Conservation (phyloP, 192 early-diverging fungal genomes). For the Backusella liffmaniae region DNA sequence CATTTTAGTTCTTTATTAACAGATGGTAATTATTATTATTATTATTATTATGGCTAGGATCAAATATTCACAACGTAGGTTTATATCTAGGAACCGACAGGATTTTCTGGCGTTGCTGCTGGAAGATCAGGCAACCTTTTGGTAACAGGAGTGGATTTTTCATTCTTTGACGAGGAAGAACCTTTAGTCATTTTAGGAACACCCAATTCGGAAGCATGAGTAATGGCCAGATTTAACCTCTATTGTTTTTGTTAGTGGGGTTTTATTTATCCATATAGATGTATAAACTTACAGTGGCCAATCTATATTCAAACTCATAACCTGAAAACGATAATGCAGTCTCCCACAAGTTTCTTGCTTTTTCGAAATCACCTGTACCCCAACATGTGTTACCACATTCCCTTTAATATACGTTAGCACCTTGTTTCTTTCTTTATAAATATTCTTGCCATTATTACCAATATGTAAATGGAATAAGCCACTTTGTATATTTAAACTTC, state of each 20-base stretch:
- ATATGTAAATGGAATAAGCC: constrained; percentile 55
- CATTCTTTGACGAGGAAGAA: not conserved
- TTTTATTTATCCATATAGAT: not conserved
- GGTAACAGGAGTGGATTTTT: not conserved
- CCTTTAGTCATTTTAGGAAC: constrained; percentile 9
- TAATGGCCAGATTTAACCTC: constrained; percentile 35
- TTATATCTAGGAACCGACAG: not conserved
- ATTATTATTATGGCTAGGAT: not conserved
- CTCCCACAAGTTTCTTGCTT: constrained; percentile 47
- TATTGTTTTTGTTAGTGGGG: not conserved
- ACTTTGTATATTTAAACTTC: constrained; percentile 40
- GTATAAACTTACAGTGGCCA: constrained; percentile 29
- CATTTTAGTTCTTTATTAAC: too few species aligned
- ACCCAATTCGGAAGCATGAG: constrained; percentile 29
- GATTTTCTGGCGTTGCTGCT: not conserved
- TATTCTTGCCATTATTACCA: constrained; percentile 26
- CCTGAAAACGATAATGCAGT: constrained; percentile 37
- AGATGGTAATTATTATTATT: not conserved
- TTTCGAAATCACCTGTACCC: constrained; percentile 35
- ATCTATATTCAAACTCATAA: constrained; percentile 54
- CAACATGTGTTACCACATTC: constrained; percentile 51
- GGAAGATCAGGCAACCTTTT: not conserved
- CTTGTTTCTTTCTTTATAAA: not conserved
- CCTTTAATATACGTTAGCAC: not conserved
- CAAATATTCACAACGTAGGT: not conserved